Percentiles rank a stretch among this genome's conserved stretches.
Conservation (phyloP, 176 grass and related monocot genomes). For the Eleusine indica region DNA sequence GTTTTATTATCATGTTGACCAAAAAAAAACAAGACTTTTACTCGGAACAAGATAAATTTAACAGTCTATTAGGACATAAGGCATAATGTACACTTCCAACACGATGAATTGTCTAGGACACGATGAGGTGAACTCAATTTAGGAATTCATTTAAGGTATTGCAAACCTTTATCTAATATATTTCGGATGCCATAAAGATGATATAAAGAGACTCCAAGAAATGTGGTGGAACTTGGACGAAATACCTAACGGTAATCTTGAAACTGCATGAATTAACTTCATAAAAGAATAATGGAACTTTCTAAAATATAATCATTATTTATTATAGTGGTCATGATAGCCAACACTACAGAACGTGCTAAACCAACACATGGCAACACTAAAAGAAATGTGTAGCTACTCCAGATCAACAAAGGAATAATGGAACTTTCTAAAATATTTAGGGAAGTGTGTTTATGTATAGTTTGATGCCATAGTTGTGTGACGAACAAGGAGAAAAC, state of each 20-base stretch:
- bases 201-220: not conserved
- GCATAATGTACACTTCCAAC: not conserved
- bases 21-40: not conserved
- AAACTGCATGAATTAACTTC: not conserved
- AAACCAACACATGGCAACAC: not conserved
- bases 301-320: not conserved
- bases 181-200: not conserved
- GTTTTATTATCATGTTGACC: not conserved
- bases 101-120: not conserved
- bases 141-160: not conserved
- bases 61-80: not conserved
- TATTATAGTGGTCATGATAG: not conserved
- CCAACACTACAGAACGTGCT: not conserved
- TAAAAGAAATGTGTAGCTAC: not conserved
- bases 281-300: not conserved
- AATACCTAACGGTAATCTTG: not conserved
- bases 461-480: not conserved
- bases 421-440: not conserved
- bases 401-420: not conserved
- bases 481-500: not conserved
- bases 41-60: not conserved
- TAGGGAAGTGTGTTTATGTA: not conserved
- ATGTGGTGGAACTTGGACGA: not conserved
- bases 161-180: not conserved
- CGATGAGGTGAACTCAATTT: too few relatives aligned